Percentiles rank a stretch among this genome's conserved stretches.
phyloP scores from a whole-genome alignment of 2,329 filamentous ascomycete genomes.

The Hypomyces perniciosus region DNA sequence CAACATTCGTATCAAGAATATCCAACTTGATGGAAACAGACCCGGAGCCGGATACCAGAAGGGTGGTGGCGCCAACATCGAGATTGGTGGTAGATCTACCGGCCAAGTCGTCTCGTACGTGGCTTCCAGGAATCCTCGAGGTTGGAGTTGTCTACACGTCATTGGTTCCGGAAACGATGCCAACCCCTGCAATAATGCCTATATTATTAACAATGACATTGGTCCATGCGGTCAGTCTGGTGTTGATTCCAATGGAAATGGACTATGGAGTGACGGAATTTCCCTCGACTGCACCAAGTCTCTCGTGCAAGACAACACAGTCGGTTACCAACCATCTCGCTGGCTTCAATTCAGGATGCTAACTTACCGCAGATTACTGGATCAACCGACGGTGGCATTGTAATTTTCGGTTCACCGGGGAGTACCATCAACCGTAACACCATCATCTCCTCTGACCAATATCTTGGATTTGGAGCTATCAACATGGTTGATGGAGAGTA shows the following conservation, averaged over 20 bases:
- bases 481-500: slow-evolving; percentile 22
- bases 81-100: slow-evolving; percentile 19
- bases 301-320: slow-evolving; percentile 17
- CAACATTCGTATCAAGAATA: slow-evolving; percentile 19
- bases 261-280: slow-evolving; percentile 20
- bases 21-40: slow-evolving; percentile 22
- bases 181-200: slow-evolving; percentile 19
- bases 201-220: slow-evolving; percentile 19
- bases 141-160: slow-evolving; percentile 22
- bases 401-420: slow-evolving; percentile 21
- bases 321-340: slow-evolving; percentile 5
- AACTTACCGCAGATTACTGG: slow-evolving; percentile 16
- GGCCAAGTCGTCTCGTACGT: slow-evolving; percentile 18
- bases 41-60: slow-evolving; percentile 17
- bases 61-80: slow-evolving; percentile 21
- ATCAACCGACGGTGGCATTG: slow-evolving; percentile 21
- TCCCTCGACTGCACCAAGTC: slow-evolving; percentile 21
- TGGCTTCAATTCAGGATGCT: background rate
- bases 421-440: slow-evolving; percentile 18
- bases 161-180: slow-evolving; percentile 19
- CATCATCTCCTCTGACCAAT: slow-evolving; percentile 18
- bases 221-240: slow-evolving; percentile 22
- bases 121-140: slow-evolving; percentile 18
- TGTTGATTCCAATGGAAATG: slow-evolving; percentile 15
- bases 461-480: slow-evolving; percentile 21